Evolutionary conservation across 495 filamentous ascomycete genomes (phyloP).

Genomic region (Pseudotulostoma volvatum): DNA sequence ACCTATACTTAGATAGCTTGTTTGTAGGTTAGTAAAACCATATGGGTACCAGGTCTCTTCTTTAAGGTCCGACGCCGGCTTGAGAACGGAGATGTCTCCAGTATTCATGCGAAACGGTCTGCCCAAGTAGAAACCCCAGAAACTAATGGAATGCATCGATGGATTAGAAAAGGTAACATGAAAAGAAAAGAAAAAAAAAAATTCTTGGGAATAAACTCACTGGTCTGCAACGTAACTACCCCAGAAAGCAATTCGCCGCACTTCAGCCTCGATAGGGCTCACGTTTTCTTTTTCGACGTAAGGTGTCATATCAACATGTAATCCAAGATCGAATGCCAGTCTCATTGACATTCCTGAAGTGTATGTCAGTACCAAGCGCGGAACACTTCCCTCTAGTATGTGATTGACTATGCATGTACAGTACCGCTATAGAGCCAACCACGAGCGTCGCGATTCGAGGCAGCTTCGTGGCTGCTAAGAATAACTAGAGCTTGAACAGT

Average conservation of each 20-base stretch:
- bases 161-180: slow-evolving; percentile 1
- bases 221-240: slow-evolving; percentile 35
- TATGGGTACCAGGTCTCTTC: slow-evolving; percentile 30
- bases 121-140: slow-evolving; percentile 34
- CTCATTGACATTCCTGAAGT: slow-evolving; percentile 32
- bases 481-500: slow-evolving; percentile 35
- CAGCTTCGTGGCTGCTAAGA: slow-evolving; percentile 30
- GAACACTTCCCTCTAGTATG: neutral
- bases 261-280: slow-evolving; percentile 26
- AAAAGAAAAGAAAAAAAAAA: neutral
- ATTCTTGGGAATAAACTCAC: slow-evolving; percentile 13
- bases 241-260: slow-evolving; percentile 32
- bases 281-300: slow-evolving; percentile 31
- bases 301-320: slow-evolving; percentile 32
- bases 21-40: slow-evolving; percentile 15
- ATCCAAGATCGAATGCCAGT: slow-evolving; percentile 32
- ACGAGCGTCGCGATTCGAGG: slow-evolving; percentile 31
- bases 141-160: slow-evolving; percentile 19
- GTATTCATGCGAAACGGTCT: slow-evolving; percentile 31
- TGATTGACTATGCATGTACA: neutral
- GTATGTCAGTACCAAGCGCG: slow-evolving; percentile 6
- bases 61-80: slow-evolving; percentile 25
- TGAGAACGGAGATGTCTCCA: slow-evolving; percentile 28
- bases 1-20: slow-evolving; percentile 8
- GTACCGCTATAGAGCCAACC: slow-evolving; percentile 36